phyloP scores from a whole-genome alignment of 805 yeast genomes.

The Hanseniaspora mollemarum region DNA sequence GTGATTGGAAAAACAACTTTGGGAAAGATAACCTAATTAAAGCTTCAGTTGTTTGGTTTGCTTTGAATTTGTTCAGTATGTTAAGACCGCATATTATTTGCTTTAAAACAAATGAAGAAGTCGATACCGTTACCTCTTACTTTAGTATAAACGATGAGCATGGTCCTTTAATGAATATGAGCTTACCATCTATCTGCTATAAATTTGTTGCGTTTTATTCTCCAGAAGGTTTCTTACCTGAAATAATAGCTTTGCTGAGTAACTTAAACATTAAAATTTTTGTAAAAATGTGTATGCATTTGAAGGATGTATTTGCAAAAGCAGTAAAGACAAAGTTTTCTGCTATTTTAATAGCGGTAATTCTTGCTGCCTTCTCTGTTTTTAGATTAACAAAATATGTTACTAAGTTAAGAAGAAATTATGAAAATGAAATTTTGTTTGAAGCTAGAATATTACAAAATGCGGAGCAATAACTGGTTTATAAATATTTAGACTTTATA shows the following conservation, averaged over 20 bases:
- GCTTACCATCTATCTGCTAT: not conserved
- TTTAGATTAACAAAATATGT: not conserved
- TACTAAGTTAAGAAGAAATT: not conserved
- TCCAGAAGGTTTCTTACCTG: not conserved
- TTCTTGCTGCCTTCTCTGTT: not conserved
- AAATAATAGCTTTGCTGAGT: not conserved
- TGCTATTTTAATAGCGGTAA: not conserved
- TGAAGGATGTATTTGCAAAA: not conserved
- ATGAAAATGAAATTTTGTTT: slow-evolving; percentile 12
- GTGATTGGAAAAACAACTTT: not conserved
- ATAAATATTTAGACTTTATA: not conserved
- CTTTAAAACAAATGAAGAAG: not conserved
- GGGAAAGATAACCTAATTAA: not conserved
- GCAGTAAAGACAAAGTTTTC: not conserved
- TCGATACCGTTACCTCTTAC: not conserved
- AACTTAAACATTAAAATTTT: not conserved
- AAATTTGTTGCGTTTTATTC: not conserved
- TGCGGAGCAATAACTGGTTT: not conserved
- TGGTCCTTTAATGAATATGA: not conserved
- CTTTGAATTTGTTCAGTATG: not conserved
- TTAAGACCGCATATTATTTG: not conserved
- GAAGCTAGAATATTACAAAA: slow-evolving; percentile 11
- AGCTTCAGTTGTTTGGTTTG: not conserved
- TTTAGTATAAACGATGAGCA: not conserved
- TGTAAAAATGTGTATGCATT: not conserved